Evolutionary conservation across 805 yeast genomes (phyloP).

Genomic region (Kurtzmaniella cleridarum): DNA sequence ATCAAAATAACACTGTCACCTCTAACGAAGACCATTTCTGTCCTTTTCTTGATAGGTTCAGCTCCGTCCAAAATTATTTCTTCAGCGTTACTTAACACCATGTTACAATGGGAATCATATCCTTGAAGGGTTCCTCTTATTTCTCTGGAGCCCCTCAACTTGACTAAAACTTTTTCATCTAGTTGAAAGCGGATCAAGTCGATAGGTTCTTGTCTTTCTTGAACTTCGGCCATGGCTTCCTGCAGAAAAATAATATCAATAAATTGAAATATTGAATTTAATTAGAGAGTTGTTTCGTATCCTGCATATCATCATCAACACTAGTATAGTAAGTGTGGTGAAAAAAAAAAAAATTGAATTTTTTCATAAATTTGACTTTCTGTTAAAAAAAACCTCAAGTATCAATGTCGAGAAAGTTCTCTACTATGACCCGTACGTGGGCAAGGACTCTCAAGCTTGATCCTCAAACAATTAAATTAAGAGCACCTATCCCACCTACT

Average conservation of each 20-base stretch:
- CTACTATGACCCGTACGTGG: background rate
- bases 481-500: constrained; percentile 84
- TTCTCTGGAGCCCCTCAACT: constrained; percentile 91
- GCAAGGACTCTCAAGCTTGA: constrained; percentile 3
- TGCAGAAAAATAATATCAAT: no score
- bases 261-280: no score
- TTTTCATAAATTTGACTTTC: constrained; percentile 11
- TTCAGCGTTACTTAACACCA: constrained; percentile 87
- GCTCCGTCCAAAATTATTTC: constrained; percentile 68
- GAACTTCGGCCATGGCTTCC: constrained; percentile 24
- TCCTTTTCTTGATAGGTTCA: constrained; percentile 45
- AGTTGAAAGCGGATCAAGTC: constrained; percentile 80
- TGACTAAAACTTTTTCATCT: constrained; percentile 82
- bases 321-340: no score
- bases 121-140: constrained; percentile 87
- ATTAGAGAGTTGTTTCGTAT: background rate
- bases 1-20: constrained; percentile 96
- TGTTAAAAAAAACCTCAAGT: constrained; percentile 15
- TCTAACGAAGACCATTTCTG: constrained; percentile 91
- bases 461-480: constrained; percentile 44
- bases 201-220: constrained; percentile 65
- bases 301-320: background rate
- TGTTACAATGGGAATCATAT: constrained; percentile 93
- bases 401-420: constrained; percentile 8
- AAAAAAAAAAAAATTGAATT: constrained; percentile 5